Evolutionary conservation across 768 basidiomycete genomes (phyloP).

Genomic region (Russula emetica): DNA sequence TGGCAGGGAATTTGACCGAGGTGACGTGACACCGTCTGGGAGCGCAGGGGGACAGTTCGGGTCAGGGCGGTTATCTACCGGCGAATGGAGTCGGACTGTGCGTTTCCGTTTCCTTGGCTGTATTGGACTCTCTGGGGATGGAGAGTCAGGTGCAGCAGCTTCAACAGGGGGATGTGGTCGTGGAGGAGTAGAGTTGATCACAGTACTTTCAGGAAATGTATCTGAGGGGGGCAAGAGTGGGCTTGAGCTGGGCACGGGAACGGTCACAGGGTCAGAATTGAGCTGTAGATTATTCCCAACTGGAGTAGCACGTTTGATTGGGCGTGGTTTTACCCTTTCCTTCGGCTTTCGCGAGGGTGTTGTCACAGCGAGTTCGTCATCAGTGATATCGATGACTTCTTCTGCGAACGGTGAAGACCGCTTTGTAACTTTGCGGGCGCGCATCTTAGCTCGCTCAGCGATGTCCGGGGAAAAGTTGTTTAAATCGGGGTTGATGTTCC

Average conservation of each 20-base stretch:
- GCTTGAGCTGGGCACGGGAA: slow-evolving; percentile 31
- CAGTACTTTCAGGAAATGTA: slow-evolving; percentile 26
- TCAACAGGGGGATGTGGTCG: slow-evolving; percentile 10
- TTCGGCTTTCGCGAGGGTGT: slow-evolving; percentile 18
- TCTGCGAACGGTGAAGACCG: slow-evolving; percentile 2
- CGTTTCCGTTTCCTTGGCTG: slow-evolving; percentile 28
- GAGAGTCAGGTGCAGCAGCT: slow-evolving; percentile 15
- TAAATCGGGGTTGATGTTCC: background rate
- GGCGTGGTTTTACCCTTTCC: slow-evolving; percentile 19
- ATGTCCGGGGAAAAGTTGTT: slow-evolving; percentile 31
- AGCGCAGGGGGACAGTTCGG: background rate
- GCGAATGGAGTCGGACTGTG: background rate
- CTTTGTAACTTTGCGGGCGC: slow-evolving; percentile 30
- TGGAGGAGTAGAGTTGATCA: slow-evolving; percentile 13
- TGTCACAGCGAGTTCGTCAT: slow-evolving; percentile 32
- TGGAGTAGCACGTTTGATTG: slow-evolving; percentile 24
- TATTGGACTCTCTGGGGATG: slow-evolving; percentile 4
- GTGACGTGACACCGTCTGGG: slow-evolving; percentile 5
- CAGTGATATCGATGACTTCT: slow-evolving; percentile 34
- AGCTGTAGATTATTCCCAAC: slow-evolving; percentile 11
- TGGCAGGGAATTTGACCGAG: slow-evolving; percentile 10
- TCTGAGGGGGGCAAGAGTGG: slow-evolving; percentile 32
- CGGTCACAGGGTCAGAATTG: slow-evolving; percentile 28
- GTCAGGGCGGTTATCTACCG: background rate
- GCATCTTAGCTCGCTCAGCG: slow-evolving; percentile 36